Conservation (phyloP, 768 basidiomycete species). For the Tulasnella sp. region DNA sequence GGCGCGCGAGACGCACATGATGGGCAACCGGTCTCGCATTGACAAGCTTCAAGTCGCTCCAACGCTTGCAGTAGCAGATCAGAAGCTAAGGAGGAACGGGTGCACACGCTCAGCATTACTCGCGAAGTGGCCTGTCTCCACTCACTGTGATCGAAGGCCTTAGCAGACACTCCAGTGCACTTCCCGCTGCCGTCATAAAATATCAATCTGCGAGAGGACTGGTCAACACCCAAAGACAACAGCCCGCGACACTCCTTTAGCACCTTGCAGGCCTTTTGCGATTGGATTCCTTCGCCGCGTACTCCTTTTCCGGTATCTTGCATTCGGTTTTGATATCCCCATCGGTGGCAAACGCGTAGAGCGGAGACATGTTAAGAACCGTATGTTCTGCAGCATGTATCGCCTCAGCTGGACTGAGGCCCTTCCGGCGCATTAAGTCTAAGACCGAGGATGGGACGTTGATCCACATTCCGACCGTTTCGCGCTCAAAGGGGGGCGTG, state of each 20-base stretch:
- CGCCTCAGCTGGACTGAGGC: constrained; percentile 66
- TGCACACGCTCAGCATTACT: not conserved
- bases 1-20: constrained; percentile 49
- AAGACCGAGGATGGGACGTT: constrained; percentile 60
- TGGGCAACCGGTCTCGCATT: constrained; percentile 65
- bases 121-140: not conserved
- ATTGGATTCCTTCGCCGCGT: too few relatives aligned
- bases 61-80: constrained; percentile 59
- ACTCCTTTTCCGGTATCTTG: constrained; percentile 72
- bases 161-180: constrained; percentile 66
- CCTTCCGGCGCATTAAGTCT: constrained; percentile 49
- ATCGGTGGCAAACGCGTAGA: constrained; percentile 55
- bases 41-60: constrained; percentile 54
- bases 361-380: constrained; percentile 55
- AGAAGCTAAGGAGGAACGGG: constrained; percentile 42
- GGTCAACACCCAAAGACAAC: not conserved
- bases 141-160: constrained; percentile 78
- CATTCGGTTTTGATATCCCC: constrained; percentile 78
- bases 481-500: constrained; percentile 69
- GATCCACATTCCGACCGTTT: constrained; percentile 74
- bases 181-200: constrained; percentile 75
- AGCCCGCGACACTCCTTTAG: too few relatives aligned
- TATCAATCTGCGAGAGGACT: constrained; percentile 51
- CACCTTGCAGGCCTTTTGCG: too few relatives aligned
- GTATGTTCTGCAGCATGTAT: constrained; percentile 86